Evolutionary conservation across 78 protist genomes (phyloP).

Genomic region (Polysphondylium violaceum): DNA sequence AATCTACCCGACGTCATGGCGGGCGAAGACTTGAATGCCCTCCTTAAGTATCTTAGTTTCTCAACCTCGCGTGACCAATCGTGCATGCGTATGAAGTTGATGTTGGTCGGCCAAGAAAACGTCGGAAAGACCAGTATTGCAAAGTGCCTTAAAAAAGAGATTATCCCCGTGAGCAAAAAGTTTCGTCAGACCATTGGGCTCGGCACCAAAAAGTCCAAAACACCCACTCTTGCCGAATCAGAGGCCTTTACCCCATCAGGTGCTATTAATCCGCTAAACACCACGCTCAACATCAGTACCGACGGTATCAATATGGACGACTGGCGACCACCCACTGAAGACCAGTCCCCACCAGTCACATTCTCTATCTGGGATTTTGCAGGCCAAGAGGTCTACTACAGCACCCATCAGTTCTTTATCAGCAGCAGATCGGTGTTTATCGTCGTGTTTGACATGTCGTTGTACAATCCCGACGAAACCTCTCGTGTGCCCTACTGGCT

Average conservation of each 20-base stretch:
- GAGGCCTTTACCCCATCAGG: not conserved
- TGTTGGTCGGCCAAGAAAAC: conserved; percentile 85
- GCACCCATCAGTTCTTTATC: conserved; percentile 75
- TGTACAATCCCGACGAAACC: conserved; percentile 25
- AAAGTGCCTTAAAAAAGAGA: conserved; percentile 73
- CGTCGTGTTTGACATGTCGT: conserved; percentile 78
- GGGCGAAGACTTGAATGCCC: conserved; percentile 26
- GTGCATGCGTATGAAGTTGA: conserved; percentile 73
- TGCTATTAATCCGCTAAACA: conserved; percentile 59
- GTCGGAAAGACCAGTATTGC: conserved; percentile 80
- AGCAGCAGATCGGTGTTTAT: conserved; percentile 62
- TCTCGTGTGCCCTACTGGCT: conserved; percentile 81
- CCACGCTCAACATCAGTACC: conserved; percentile 39
- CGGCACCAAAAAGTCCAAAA: conserved; percentile 15
- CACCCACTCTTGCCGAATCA: not conserved
- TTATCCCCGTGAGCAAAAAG: conserved; percentile 44
- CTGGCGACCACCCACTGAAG: conserved; percentile 55
- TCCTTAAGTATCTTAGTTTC: conserved; percentile 3
- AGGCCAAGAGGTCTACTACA: conserved; percentile 76
- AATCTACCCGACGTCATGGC: conserved; percentile 16
- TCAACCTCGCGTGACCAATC: conserved; percentile 19
- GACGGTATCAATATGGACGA: conserved; percentile 84
- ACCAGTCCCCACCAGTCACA: conserved; percentile 47
- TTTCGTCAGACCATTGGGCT: conserved; percentile 58
- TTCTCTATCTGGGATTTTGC: conserved; percentile 79